Evolutionary conservation across 345 rosid genomes (phyloP).

Genomic region (Bruguiera sexangula): DNA sequence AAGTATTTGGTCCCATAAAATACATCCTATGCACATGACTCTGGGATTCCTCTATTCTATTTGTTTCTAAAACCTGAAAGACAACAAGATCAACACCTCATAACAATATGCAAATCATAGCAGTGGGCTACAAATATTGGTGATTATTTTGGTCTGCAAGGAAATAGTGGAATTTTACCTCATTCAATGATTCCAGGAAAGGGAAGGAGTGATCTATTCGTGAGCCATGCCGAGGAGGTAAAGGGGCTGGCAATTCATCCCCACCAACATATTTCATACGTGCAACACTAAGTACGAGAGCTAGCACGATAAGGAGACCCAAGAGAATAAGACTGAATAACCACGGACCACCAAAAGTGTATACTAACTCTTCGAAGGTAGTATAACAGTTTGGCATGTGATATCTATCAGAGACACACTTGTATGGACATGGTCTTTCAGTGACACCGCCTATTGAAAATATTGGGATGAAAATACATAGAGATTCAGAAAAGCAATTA

Average conservation of each 20-base stretch:
- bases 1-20: constrained; percentile 88
- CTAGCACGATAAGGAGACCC: constrained; percentile 70
- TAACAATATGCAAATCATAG: not conserved
- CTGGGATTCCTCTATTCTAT: constrained; percentile 80
- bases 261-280: constrained; percentile 87
- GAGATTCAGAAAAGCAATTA: constrained; percentile 10
- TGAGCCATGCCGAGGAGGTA: constrained; percentile 63
- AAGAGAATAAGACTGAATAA: constrained; percentile 66
- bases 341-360: constrained; percentile 99
- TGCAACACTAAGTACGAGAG: constrained; percentile 90
- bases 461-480: not conserved
- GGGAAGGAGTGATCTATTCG: constrained; percentile 81
- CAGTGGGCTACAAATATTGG: not conserved
- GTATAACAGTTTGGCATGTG: constrained; percentile 94
- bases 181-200: constrained; percentile 86
- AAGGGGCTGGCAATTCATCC: constrained; percentile 62
- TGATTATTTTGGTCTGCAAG: constrained; percentile 2
- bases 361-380: constrained; percentile 77
- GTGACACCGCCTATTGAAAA: constrained; percentile 69
- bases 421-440: constrained; percentile 80
- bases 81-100: constrained; percentile 6
- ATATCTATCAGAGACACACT: constrained; percentile 77
- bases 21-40: constrained; percentile 87
- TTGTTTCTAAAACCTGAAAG: constrained; percentile 82
- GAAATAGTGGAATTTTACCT: constrained; percentile 38